Evolutionary conservation across 2,329 filamentous ascomycete genomes (phyloP), one percentile per base, ranked within the genome.

Genomic region (Tolypocladium guangdongense): DNA sequence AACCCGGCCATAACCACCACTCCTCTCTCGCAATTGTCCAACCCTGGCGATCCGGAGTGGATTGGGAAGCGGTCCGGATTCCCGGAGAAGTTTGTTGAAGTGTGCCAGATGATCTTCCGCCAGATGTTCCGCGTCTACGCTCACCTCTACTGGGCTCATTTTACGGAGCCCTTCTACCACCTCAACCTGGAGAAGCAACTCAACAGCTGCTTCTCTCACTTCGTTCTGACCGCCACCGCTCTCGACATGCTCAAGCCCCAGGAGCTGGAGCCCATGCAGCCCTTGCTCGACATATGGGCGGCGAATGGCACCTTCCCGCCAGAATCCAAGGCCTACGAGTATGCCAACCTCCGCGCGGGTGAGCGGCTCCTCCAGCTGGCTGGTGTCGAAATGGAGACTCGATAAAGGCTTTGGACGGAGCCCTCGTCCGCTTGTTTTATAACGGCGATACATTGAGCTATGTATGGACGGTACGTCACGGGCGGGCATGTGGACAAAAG

Each of bases 121-220:
- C 93, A 96, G 73, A 97, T 99, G 87, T 97, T 99, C 78, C 88
- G 93, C 55, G 92, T 96, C 62, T 99, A 99, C 66, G 87, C 93
- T 49, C 93, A 99, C 71, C 83, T 99, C 56, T 99, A 99, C 77
- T 96, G 95, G 81, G 89, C 91, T 54, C 93, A 99, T 71, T 99
- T 89, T 71, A 75, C 84, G 56, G 87, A 90, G 60, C 87, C 87
- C 6, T 90, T 90, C 71, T 92, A 90, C 72, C 86, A 91, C 68
- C 78, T 92, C 59, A 90, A 88, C 72, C 74, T 87, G 11, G 84
- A 87, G 68, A 87, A 90, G 67, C 86, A 89, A 62, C 78, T 92
- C 57, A 93, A 93, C 76, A 90, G 87, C 68, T 90, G 87, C 71
- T 93, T 93, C 69, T 88, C 87, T 47, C 88, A 92, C 73, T 93